Evolutionary conservation across 805 yeast species (phyloP).

Genomic region (Suhomyces tanzawaensis): DNA sequence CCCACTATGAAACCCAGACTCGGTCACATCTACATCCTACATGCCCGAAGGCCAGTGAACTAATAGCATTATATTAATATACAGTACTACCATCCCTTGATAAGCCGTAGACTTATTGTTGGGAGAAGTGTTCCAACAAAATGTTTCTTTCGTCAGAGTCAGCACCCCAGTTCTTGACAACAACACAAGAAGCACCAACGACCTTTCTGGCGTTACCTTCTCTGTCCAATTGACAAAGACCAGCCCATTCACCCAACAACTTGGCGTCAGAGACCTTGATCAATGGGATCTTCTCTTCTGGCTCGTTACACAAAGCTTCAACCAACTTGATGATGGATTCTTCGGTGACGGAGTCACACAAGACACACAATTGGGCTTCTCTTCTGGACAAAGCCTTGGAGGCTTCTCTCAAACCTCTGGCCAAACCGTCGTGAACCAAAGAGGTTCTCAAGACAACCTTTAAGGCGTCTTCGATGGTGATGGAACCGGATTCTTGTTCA

Average conservation of each 20-base stretch:
- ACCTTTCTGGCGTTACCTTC: slow-evolving; percentile 99
- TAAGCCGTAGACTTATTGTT: slow-evolving; percentile 50
- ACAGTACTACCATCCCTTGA: slow-evolving; percentile 6
- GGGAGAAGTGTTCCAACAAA: slow-evolving; percentile 93
- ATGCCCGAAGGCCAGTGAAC: too few relatives aligned
- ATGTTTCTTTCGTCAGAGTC: slow-evolving; percentile 96
- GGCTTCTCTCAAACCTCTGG: slow-evolving; percentile 99
- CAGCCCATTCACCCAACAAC: slow-evolving; percentile 99
- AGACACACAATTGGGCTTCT: slow-evolving; percentile 96
- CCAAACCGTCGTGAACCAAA: slow-evolving; percentile 98
- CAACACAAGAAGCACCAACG: slow-evolving; percentile 99
- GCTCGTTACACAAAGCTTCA: slow-evolving; percentile 99
- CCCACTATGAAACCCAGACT: too few relatives aligned
- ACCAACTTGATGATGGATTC: slow-evolving; percentile 93
- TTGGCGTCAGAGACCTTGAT: slow-evolving; percentile 99
- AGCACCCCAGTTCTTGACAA: slow-evolving; percentile 99
- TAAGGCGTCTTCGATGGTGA: slow-evolving; percentile 97
- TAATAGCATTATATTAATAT: slow-evolving; percentile 12
- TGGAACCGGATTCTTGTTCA: slow-evolving; percentile 80
- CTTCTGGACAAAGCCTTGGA: slow-evolving; percentile 97
- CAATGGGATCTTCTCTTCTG: slow-evolving; percentile 93
- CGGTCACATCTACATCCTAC: too few relatives aligned
- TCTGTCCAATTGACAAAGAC: slow-evolving; percentile 98
- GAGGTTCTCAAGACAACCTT: slow-evolving; percentile 98
- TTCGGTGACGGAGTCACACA: slow-evolving; percentile 98